Evolutionary conservation across 495 filamentous ascomycete genomes (phyloP).

Genomic region (Lasiosphaeria miniovina): DNA sequence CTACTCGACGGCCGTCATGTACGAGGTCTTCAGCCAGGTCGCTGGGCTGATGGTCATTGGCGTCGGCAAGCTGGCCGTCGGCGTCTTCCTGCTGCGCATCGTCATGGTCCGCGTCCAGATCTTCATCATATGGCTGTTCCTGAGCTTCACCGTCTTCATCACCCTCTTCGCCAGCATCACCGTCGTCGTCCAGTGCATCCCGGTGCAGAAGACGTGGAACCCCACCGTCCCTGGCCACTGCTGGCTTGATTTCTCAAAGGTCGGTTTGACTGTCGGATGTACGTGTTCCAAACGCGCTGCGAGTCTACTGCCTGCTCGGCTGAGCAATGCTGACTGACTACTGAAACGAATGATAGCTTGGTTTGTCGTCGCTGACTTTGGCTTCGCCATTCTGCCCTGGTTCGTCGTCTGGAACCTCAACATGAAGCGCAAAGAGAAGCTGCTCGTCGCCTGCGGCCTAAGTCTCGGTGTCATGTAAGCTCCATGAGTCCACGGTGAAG

Average conservation of each 20-base stretch:
- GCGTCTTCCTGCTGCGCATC: slow-evolving; percentile 7
- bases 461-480: slow-evolving; percentile 10
- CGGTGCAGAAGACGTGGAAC: slow-evolving; percentile 8
- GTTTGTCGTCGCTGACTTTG: slow-evolving; percentile 8
- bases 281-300: neutral
- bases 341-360: neutral
- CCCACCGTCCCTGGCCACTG: neutral
- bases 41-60: slow-evolving; percentile 6
- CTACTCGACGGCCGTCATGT: slow-evolving; percentile 5
- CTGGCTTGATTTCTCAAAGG: slow-evolving; percentile 7
- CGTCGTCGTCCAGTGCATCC: slow-evolving; percentile 8
- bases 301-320: too few species aligned
- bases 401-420: slow-evolving; percentile 10
- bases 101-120: neutral
- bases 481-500: neutral
- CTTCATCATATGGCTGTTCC: slow-evolving; percentile 1
- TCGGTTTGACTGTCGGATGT: slow-evolving; percentile 10
- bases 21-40: slow-evolving; percentile 10
- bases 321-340: neutral
- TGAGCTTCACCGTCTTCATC: slow-evolving; percentile 2
- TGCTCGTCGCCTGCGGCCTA: slow-evolving; percentile 7
- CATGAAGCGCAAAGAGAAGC: slow-evolving; percentile 11
- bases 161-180: slow-evolving; percentile 10
- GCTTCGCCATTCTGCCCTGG: slow-evolving; percentile 6
- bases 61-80: slow-evolving; percentile 7